phyloP scores from a whole-genome alignment of 495 filamentous ascomycete species.

The Trichoderma virens region DNA sequence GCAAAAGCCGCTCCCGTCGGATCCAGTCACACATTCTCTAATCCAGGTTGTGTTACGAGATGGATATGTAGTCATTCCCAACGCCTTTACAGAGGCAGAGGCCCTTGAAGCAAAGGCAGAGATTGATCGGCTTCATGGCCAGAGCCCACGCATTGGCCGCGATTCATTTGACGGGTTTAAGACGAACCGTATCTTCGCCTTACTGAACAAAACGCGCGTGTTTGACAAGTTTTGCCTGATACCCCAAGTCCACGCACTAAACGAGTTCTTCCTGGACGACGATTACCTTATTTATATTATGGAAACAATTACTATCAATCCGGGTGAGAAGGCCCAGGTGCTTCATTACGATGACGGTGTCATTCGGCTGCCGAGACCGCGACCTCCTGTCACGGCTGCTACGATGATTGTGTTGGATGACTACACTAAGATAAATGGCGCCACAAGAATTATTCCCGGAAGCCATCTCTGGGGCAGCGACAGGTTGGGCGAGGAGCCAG shows the following conservation, averaged over 20 bases:
- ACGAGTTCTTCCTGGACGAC: conserved; percentile 25
- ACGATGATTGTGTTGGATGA: conserved; percentile 26
- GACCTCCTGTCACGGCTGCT: conserved; percentile 13
- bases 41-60: conserved; percentile 6
- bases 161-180: conserved; percentile 25
- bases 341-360: conserved; percentile 29
- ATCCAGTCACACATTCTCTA: too few species aligned
- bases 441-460: conserved; percentile 36
- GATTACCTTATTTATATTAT: conserved; percentile 21
- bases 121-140: conserved; percentile 10
- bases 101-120: conserved; percentile 18
- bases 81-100: conserved; percentile 18
- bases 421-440: conserved; percentile 32
- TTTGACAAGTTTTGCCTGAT: conserved; percentile 25
- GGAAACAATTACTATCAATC: conserved; percentile 23
- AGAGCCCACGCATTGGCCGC: conserved; percentile 14
- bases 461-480: conserved; percentile 34
- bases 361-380: conserved; percentile 15
- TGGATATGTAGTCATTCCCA: conserved; percentile 26
- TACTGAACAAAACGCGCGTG: conserved; percentile 24
- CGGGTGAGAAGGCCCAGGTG: conserved; percentile 19
- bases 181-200: conserved; percentile 23
- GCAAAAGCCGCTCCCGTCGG: too few species aligned
- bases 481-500: conserved; percentile 17
- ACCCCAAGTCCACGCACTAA: conserved; percentile 22